phyloP scores from a whole-genome alignment of 129 eudicot genomes.

The Artemisia annua region DNA sequence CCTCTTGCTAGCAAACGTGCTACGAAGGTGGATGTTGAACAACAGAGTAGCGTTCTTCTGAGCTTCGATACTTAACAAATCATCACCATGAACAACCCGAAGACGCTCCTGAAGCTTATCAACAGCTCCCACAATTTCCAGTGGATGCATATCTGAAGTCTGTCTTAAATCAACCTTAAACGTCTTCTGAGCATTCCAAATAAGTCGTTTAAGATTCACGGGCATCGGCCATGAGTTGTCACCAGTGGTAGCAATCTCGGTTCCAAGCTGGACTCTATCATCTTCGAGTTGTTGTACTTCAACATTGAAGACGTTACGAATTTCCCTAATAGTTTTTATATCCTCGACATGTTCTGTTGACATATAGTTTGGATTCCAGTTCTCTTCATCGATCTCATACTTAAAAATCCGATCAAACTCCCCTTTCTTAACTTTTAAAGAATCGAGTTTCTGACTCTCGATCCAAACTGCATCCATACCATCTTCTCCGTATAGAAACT shows the following conservation, averaged over 20 bases:
- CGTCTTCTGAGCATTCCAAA: constrained; percentile 22
- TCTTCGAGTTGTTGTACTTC: constrained; percentile 83
- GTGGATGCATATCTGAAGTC: constrained; percentile 91
- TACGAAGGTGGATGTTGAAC: constrained; percentile 88
- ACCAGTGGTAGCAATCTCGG: constrained; percentile 86
- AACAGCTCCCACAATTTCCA: constrained; percentile 95
- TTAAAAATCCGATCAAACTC: constrained; percentile 56
- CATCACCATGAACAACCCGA: constrained; percentile 95
- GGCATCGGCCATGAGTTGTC: constrained; percentile 51
- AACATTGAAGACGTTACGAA: constrained; percentile 82
- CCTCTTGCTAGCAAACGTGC: constrained; percentile 85
- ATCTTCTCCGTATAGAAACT: constrained; percentile 91
- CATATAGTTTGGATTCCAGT: constrained; percentile 85
- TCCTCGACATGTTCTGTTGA: constrained; percentile 72
- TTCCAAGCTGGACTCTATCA: constrained; percentile 73
- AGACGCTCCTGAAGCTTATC: constrained; percentile 88
- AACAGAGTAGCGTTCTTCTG: constrained; percentile 91
- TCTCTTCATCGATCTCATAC: constrained; percentile 65
- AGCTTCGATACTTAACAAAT: constrained; percentile 82
- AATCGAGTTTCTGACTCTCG: constrained; percentile 73
- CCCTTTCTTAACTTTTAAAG: constrained; percentile 63
- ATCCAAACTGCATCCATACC: constrained; percentile 98
- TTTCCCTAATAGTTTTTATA: constrained; percentile 64
- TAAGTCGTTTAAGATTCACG: not conserved
- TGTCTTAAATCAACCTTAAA: constrained; percentile 80